Conservation (phyloP, 495 filamentous ascomycete genomes). For the Jackrogersella multiformis region DNA sequence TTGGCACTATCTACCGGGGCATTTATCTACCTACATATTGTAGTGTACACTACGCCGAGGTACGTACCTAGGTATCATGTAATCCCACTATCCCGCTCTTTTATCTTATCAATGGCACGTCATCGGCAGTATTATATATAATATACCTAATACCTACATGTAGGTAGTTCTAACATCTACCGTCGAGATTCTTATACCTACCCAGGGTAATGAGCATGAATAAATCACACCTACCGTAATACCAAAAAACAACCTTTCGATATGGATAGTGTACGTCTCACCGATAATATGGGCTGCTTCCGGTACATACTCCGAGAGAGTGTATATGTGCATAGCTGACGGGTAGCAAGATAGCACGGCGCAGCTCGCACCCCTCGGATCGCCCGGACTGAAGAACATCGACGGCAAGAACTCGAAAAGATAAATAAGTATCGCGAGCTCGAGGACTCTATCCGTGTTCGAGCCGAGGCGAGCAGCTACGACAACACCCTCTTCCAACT, state of each 20-base stretch:
- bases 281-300: background rate
- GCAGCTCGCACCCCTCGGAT: slow-evolving; percentile 69
- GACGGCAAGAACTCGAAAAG: slow-evolving; percentile 73
- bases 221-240: background rate
- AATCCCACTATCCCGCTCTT: background rate
- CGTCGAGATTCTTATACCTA: too few species aligned
- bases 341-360: slow-evolving; percentile 73
- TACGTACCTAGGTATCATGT: too few species aligned
- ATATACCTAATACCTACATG: background rate
- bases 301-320: background rate
- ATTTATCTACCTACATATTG: too few species aligned
- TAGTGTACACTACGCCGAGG: too few species aligned
- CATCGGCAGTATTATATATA: background rate
- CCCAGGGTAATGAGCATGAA: background rate
- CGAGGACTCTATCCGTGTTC: slow-evolving; percentile 69
- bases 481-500: slow-evolving; percentile 72
- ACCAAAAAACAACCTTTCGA: slow-evolving; percentile 11
- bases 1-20: too few species aligned
- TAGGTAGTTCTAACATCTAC: background rate
- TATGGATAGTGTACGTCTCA: slow-evolving; percentile 63
- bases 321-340: slow-evolving; percentile 37
- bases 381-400: slow-evolving; percentile 71
- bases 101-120: slow-evolving; percentile 21
- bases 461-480: slow-evolving; percentile 66
- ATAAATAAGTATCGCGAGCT: slow-evolving; percentile 82